Evolutionary conservation across 371 early-diverging fungal species (phyloP).

Genomic region (Mucor circinelloides): DNA sequence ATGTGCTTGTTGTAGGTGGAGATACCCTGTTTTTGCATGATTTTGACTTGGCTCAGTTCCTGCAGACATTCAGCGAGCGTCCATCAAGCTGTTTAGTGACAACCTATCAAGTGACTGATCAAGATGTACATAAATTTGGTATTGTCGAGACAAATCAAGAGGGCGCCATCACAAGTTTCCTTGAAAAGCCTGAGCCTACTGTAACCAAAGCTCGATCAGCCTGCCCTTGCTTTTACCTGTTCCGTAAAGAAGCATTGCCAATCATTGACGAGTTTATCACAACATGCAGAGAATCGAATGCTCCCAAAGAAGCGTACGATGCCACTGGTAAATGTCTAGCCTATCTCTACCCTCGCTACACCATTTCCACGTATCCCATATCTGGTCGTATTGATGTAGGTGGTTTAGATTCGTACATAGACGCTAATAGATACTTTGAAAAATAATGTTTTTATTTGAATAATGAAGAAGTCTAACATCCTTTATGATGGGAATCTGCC

Average conservation of each 20-base stretch:
- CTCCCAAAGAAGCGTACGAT: conserved; percentile 53
- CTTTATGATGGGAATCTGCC: conserved; percentile 9
- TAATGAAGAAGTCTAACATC: background rate
- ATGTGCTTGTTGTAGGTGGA: conserved; percentile 63
- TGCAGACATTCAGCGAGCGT: conserved; percentile 19
- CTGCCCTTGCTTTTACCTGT: conserved; percentile 67
- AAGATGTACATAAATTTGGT: conserved; percentile 55
- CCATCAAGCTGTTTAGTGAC: conserved; percentile 46
- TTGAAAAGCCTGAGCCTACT: conserved; percentile 59
- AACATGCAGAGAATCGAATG: conserved; percentile 24
- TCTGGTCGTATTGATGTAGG: conserved; percentile 69
- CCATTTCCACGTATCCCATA: conserved; percentile 47
- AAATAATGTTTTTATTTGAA: background rate
- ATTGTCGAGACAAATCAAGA: conserved; percentile 48
- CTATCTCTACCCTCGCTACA: conserved; percentile 49
- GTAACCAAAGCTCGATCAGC: conserved; percentile 52
- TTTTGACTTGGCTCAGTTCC: conserved; percentile 38
- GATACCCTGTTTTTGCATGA: conserved; percentile 62
- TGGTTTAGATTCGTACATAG: conserved; percentile 53
- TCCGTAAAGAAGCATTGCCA: conserved; percentile 33
- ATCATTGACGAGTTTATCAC: conserved; percentile 49
- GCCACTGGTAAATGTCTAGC: conserved; percentile 64
- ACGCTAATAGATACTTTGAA: conserved; percentile 55
- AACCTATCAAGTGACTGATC: conserved; percentile 45
- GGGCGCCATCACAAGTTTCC: conserved; percentile 45